Conservation (phyloP, 2,329 filamentous ascomycete genomes). For the Leptodontidium sp. region DNA sequence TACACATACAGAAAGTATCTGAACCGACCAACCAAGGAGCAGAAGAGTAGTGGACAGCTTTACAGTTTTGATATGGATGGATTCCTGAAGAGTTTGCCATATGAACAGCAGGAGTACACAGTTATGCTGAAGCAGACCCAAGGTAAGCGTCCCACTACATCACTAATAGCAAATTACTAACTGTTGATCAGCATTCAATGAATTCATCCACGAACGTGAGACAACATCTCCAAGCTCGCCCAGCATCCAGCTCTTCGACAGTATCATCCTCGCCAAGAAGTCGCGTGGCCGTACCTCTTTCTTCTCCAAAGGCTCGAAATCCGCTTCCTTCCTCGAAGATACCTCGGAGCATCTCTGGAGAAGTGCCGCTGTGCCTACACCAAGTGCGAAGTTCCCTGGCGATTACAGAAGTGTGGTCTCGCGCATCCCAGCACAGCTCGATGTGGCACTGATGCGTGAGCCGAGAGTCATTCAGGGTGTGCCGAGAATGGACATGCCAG, state of each 20-base stretch:
- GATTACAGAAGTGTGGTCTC: conserved; percentile 69
- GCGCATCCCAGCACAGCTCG: conserved; percentile 81
- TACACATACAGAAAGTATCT: conserved; percentile 73
- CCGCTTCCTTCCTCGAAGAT: conserved; percentile 72
- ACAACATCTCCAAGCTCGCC: conserved; percentile 68
- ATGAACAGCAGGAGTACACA: conserved; percentile 71
- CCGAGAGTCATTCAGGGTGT: conserved; percentile 88
- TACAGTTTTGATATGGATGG: conserved; percentile 72
- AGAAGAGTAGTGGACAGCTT: conserved; percentile 66
- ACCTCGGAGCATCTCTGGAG: conserved; percentile 83
- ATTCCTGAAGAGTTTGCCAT: conserved; percentile 69
- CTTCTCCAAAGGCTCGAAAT: conserved; percentile 46
- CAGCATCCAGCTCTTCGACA: conserved; percentile 79
- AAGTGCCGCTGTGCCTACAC: conserved; percentile 66
- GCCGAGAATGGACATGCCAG: conserved; percentile 60
- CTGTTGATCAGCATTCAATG: conserved; percentile 69
- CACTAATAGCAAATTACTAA: conserved; percentile 47
- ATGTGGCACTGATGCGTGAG: conserved; percentile 88
- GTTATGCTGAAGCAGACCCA: conserved; percentile 72
- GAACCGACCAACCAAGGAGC: conserved; percentile 65
- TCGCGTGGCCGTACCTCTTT: conserved; percentile 69
- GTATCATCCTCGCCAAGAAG: conserved; percentile 82
- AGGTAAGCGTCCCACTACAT: conserved; percentile 54
- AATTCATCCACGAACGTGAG: conserved; percentile 86
- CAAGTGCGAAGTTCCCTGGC: conserved; percentile 67